These are phyloP conservation scores for Ophiosphaerella narmari DNA, from an alignment of 2,329 filamentous ascomycete genomes.

Conservation along the genomic window DNA sequence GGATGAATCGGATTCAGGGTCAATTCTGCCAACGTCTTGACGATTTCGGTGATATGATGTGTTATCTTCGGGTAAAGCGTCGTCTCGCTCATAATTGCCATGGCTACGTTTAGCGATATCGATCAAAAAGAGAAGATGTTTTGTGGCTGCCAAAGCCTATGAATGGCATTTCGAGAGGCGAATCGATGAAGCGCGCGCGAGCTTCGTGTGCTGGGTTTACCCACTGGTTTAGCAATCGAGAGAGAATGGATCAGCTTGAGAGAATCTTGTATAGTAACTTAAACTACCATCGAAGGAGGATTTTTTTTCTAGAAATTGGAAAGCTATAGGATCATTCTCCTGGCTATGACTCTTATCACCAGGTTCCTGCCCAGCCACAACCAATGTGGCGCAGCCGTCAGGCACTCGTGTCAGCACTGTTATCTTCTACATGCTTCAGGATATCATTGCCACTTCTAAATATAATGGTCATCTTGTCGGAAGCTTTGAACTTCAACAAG, in stretches of 20 bases:
- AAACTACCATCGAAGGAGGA: too few species aligned
- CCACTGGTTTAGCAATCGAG: too few species aligned
- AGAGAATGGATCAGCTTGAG: too few species aligned
- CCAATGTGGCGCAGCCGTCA: background rate
- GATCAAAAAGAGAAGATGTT: background rate
- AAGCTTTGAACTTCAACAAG: too few species aligned
- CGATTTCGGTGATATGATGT: conserved; percentile 22
- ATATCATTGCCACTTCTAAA: background rate
- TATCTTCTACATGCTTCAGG: background rate
- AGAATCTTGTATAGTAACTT: too few species aligned
- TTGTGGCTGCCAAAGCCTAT: background rate
- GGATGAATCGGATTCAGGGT: conserved; percentile 10
- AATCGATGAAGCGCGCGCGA: too few species aligned
- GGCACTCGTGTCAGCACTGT: background rate
- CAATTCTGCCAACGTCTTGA: conserved; percentile 19
- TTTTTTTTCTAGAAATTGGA: too few species aligned
- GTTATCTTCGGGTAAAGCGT: conserved; percentile 39
- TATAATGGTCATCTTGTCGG: too few species aligned
- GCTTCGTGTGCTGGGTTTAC: too few species aligned
- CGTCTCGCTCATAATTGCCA: conserved; percentile 13
- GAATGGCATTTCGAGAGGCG: background rate
- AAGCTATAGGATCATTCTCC: background rate
- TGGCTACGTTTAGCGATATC: conserved; percentile 1
- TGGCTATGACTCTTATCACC: background rate
- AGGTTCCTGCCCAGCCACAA: background rate